Evolutionary conservation across 1,284 basidiomycete genomes (phyloP), one percentile per base, ranked within the genome.

Genomic region (Peniophora sp.): DNA sequence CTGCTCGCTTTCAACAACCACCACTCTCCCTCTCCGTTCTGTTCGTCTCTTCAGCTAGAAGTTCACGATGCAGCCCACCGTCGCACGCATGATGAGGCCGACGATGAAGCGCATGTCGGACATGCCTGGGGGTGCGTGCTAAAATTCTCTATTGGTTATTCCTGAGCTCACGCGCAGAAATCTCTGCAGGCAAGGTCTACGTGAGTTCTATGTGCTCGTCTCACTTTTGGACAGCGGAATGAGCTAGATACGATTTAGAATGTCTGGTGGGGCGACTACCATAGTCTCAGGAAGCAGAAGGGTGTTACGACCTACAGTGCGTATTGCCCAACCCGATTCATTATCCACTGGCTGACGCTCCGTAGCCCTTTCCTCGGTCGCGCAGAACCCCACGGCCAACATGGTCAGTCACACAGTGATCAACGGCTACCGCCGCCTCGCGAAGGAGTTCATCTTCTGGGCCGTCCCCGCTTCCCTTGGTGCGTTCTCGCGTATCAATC

Each of bases 191-290:
- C 60, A 85, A 83, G 70, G 74, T 73, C 71, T 89, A 80, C 65
- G 86, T 89, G 73, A 79, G 77, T 75, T 20, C 17, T 5, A 3
- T 48, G 20, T 32, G 3, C 10, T 35, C 43, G 9, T 19, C 35
- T 47, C 19, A 44, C n/a, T 19, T 14, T 9, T 16, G 12, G 8
- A 25, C 35, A 32, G 41, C 52, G 53, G 25, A 53, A 50, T 55
- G 19, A 41, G 10, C 38, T 8, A 8, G 8, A n/a, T 41, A 5
- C 46, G 43, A 51, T 51, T 48, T 64, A 95, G 91, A 87, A 79
- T 69, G 74, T 85, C 51, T 96, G 93, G 93, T 97, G 93, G 93
- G 93, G 93, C 72, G 85, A 88, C 70, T 80, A 82, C 65, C 72
- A 73, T 48, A 77, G 78, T 53, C 75, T 72, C 41, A 58, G 69